These are phyloP conservation scores for Chalaropsis ovoidea DNA, from an alignment of 2,329 filamentous ascomycete species.

Conservation along the genomic window DNA sequence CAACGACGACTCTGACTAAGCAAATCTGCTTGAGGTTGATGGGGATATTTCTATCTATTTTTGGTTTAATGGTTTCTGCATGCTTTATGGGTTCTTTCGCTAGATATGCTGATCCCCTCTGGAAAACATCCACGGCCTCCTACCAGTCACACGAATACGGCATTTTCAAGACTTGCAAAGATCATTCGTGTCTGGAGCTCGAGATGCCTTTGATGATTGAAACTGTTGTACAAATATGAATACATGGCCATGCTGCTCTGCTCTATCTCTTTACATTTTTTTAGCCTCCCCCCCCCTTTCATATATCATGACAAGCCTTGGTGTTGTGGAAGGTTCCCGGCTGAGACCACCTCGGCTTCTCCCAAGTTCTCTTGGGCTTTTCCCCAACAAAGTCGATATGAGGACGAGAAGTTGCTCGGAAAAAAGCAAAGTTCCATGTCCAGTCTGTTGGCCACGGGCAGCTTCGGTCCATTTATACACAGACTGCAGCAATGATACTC, in stretches of 20 bases:
- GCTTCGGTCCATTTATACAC: neutral
- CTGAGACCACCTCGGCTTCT: neutral
- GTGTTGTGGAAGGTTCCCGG: neutral
- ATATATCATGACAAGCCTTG: neutral
- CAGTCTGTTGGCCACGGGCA: neutral
- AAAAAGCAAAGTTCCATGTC: neutral
- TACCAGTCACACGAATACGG: neutral
- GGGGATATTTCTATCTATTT: neutral
- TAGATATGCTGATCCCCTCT: neutral
- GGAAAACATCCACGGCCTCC: neutral
- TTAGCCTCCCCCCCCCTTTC: slow-evolving; percentile 8
- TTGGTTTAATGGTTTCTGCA: slow-evolving; percentile 18
- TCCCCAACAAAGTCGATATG: neutral
- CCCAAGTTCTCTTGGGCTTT: neutral
- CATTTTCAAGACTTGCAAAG: neutral
- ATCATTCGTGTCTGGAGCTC: neutral
- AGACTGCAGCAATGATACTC: neutral
- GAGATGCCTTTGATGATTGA: slow-evolving; percentile 6
- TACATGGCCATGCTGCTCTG: slow-evolving; percentile 17
- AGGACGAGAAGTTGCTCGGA: neutral
- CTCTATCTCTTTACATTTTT: slow-evolving; percentile 5
- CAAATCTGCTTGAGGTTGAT: neutral
- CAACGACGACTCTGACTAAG: slow-evolving; percentile 50
- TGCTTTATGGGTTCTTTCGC: slow-evolving; percentile 6
- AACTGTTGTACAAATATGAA: slow-evolving; percentile 21